phyloP scores from a whole-genome alignment of 2,329 filamentous ascomycete species.

The Leptodontidium sp. region DNA sequence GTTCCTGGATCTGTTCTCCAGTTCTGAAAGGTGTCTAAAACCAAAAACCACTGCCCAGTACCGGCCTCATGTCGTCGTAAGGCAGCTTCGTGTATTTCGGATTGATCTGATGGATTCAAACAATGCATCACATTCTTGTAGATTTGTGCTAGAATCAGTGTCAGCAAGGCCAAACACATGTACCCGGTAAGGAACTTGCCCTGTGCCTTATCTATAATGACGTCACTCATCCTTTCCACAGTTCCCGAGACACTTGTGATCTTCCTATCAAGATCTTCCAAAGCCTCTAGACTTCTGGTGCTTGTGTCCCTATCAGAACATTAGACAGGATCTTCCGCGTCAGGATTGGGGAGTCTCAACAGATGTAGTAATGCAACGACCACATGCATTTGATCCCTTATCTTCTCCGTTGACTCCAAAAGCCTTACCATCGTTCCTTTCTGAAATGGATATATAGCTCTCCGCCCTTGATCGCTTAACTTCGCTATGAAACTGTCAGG shows the following conservation, averaged over 20 bases:
- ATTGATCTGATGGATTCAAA: neutral
- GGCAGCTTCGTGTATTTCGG: constrained; percentile 4
- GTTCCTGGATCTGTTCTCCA: neutral
- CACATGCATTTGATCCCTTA: neutral
- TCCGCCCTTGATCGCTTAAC: neutral
- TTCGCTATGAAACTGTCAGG: neutral
- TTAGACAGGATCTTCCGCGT: neutral
- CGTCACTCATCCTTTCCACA: neutral
- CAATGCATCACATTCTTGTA: neutral
- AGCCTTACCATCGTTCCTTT: constrained; percentile 1
- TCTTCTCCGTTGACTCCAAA: constrained; percentile 5
- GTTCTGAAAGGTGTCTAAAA: neutral
- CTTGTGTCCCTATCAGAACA: neutral
- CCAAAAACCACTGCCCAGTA: constrained; percentile 3
- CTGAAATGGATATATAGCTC: neutral
- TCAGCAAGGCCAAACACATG: neutral
- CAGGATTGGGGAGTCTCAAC: neutral
- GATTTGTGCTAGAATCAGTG: neutral
- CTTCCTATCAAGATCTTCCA: neutral
- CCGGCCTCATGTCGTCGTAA: neutral
- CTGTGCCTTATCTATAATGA: neutral
- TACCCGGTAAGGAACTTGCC: neutral
- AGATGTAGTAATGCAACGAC: constrained; percentile 1
- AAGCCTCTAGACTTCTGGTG: neutral
- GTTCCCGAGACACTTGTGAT: neutral